Percentiles rank a stretch among this genome's conserved stretches.
Conservation (phyloP, 768 basidiomycete species). For the Mycena belliarum region DNA sequence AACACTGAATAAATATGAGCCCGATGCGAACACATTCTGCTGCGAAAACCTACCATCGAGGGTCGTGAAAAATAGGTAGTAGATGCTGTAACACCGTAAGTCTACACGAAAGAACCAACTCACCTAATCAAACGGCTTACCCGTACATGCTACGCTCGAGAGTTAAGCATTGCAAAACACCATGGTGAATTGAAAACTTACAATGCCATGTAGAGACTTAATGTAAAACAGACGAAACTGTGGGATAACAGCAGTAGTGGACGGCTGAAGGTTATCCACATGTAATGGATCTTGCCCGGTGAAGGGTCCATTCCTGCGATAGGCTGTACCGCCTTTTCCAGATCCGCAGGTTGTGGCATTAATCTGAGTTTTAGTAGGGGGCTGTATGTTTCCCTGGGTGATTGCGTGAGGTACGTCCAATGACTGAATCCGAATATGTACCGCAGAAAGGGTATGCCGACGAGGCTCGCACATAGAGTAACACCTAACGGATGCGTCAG, state of each 20-base stretch:
- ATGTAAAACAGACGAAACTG: slow-evolving; percentile 69
- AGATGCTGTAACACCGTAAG: slow-evolving; percentile 46
- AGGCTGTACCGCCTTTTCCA: slow-evolving; percentile 41
- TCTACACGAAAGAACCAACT: neutral
- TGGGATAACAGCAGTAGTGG: slow-evolving; percentile 58
- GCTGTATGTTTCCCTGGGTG: slow-evolving; percentile 63
- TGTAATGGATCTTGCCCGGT: slow-evolving; percentile 34
- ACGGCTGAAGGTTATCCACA: slow-evolving; percentile 64
- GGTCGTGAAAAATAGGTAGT: slow-evolving; percentile 73
- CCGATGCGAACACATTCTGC: neutral
- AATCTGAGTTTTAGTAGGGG: slow-evolving; percentile 61
- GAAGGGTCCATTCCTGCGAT: neutral
- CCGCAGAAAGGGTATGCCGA: slow-evolving; percentile 62
- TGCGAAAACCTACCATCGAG: slow-evolving; percentile 47
- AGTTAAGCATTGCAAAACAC: neutral
- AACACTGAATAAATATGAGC: slow-evolving; percentile 31
- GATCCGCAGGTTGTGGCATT: slow-evolving; percentile 40
- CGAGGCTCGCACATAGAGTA: slow-evolving; percentile 41
- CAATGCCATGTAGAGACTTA: slow-evolving; percentile 75
- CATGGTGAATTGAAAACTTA: slow-evolving; percentile 36
- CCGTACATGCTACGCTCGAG: slow-evolving; percentile 52
- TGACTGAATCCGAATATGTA: neutral
- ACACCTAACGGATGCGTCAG: slow-evolving; percentile 29
- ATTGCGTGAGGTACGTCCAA: neutral
- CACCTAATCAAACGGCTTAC: slow-evolving; percentile 25